Evolutionary conservation across 2,329 filamentous ascomycete species (phyloP), one percentile per base, ranked within the genome.

Genomic region (Trichocomaceae sp.): DNA sequence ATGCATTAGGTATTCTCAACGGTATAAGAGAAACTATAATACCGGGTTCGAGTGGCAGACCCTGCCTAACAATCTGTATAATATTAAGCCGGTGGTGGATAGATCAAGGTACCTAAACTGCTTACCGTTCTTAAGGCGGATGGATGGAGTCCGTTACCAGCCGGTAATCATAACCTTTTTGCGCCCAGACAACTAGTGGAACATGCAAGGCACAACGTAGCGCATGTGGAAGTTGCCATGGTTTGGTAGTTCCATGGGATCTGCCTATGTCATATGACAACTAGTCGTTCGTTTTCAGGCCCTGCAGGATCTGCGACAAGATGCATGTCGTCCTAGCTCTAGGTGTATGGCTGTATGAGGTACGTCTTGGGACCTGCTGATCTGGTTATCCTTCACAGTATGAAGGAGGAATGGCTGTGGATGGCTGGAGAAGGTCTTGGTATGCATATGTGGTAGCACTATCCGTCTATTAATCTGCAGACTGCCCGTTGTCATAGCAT

Each of bases 21-120:
- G 63, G 64, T 3, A 63, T 69, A 15, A 54, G 55, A 0, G 52
- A 54, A 7, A 68, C 62, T 0, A 52, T 66, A 0, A 46, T 65
- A 15, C 64, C 67, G 0, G 66, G 66, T 2, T 68, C 66, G 7
- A 10, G 35, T 7, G 55, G n/a, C n/a, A n/a, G n/a, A n/a, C 57
- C 6, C 35, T 48, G 0, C 22, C 60, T 12, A 65, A 66, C 35
- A 52, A 64, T 17, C 53, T 58, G 1, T 68, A 61, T 39, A 62
- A 65, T 17, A 48, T 67, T 2, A 67, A 67, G 31, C 62, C 65
- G 0, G 58, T 64, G n/a, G n/a, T n/a, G n/a, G n/a, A n/a, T n/a
- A n/a, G n/a, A n/a, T n/a, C n/a, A n/a, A n/a, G n/a, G n/a, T n/a
- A n/a, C n/a, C n/a, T n/a, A n/a, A n/a, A n/a, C n/a, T n/a, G n/a